Percentiles rank a stretch among this genome's conserved stretches.
phyloP scores from a whole-genome alignment of 805 yeast genomes.

The Yamadazyma laniorum region DNA sequence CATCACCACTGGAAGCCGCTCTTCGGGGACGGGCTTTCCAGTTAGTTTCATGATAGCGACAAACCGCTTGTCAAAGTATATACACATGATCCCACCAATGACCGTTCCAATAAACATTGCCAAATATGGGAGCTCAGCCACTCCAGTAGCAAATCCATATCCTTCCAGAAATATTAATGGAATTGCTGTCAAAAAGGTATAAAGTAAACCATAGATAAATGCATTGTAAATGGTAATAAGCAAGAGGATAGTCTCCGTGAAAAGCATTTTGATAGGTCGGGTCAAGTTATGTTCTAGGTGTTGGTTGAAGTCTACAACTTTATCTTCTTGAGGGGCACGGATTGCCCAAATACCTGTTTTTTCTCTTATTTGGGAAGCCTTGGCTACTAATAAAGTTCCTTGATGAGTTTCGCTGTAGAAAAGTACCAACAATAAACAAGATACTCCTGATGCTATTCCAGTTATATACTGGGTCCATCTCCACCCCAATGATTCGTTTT shows the following conservation, averaged over 20 bases:
- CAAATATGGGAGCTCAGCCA: constrained; percentile 75
- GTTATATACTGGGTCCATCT: constrained; percentile 55
- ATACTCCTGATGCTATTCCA: constrained; percentile 36
- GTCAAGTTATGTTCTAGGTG: constrained; percentile 33
- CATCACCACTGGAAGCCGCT: constrained; percentile 75
- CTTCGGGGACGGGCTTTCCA: constrained; percentile 68
- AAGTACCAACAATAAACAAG: constrained; percentile 33
- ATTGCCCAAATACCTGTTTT: constrained; percentile 44
- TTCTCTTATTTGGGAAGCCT: constrained; percentile 36
- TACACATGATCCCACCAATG: constrained; percentile 53
- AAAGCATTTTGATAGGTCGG: constrained; percentile 41
- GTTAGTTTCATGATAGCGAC: constrained; percentile 45
- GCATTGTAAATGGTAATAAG: constrained; percentile 46
- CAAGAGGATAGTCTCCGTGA: constrained; percentile 42
- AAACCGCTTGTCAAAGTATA: constrained; percentile 56
- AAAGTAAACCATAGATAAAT: constrained; percentile 49
- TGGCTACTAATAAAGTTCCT: constrained; percentile 31
- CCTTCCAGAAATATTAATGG: constrained; percentile 49
- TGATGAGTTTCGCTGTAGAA: constrained; percentile 41
- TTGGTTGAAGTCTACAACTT: constrained; percentile 28
- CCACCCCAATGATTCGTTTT: constrained; percentile 47
- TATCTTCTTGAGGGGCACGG: constrained; percentile 38
- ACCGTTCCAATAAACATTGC: constrained; percentile 69
- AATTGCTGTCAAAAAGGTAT: constrained; percentile 43
- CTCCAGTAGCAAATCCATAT: constrained; percentile 60